These are phyloP conservation scores for Trichoderma brevicompactum DNA, from an alignment of 2,329 filamentous ascomycete species.

Conservation along the genomic window DNA sequence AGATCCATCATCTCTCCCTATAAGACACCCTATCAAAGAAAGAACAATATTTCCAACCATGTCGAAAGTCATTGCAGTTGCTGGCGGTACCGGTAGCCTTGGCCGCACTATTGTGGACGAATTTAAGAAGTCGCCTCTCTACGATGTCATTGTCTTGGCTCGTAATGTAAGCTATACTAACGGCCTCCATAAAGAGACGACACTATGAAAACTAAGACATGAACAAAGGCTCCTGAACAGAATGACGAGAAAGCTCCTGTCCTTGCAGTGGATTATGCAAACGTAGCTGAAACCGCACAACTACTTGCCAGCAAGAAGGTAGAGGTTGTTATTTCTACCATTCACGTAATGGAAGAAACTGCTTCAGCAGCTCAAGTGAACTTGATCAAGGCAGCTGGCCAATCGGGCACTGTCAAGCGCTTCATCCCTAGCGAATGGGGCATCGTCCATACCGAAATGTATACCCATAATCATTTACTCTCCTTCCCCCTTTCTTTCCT, in stretches of 20 bases:
- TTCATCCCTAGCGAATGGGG: slow-evolving; percentile 27
- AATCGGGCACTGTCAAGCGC: slow-evolving; percentile 23
- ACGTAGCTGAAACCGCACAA: slow-evolving; percentile 15
- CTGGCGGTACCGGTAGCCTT: slow-evolving; percentile 11
- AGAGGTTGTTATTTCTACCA: slow-evolving; percentile 22
- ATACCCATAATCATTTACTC: too few species aligned
- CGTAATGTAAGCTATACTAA: background rate
- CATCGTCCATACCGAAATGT: background rate
- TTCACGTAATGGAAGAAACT: slow-evolving; percentile 12
- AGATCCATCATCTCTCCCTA: background rate
- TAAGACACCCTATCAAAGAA: too few species aligned
- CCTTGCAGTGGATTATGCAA: slow-evolving; percentile 21
- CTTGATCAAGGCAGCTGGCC: slow-evolving; percentile 24
- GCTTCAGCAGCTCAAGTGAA: slow-evolving; percentile 4
- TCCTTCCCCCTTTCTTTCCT: too few species aligned
- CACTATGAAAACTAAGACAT: background rate
- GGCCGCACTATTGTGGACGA: slow-evolving; percentile 19
- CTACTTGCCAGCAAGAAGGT: slow-evolving; percentile 11
- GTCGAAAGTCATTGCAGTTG: slow-evolving; percentile 24
- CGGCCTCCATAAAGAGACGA: background rate
- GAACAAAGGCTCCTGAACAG: background rate
- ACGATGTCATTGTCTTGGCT: slow-evolving; percentile 16
- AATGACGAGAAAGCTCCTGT: slow-evolving; percentile 9
- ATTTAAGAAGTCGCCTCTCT: slow-evolving; percentile 2
- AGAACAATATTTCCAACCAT: background rate